Base-by-base conservation (phyloP, 345 rosid genomes). In the Tarenaya hassleriana region DNA sequence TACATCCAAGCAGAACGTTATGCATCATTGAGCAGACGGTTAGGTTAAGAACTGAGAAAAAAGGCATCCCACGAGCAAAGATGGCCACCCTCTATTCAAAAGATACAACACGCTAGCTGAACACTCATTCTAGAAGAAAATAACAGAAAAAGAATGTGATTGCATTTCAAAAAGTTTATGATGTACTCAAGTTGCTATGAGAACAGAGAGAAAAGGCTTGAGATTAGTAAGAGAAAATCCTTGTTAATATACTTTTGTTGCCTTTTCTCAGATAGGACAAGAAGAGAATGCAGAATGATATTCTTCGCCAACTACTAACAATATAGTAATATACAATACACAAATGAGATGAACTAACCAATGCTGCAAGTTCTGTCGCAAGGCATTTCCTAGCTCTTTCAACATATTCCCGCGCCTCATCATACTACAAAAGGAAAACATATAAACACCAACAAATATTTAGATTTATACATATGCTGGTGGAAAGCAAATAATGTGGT, bases 351-450 rank as follows among this genome's bases (percentile, higher is more conserved):
- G 52, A 59, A 52, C 79, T 60, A 63, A 92, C 98, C 95, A 92
- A 73, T 55, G 98, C 98, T 67, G 98, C 97, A 72, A 92, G 95
- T 72, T 88, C 98, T 8, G 98, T 92, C 56, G 97, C 98, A 58
- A 92, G 77, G 75, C 88, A 92, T 70, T 85, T 88, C 61, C 98
- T 73, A 50, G 98, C 95, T 67, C 95, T 80, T 68, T 92, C 98
- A 49, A 92, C 91, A 67, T 83, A 88, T 57, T 79, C 94, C 13
- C 84, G 95, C 33, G 97, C 98, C 68, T 92, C 95, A 42, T 92
- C 97, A 62, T 84, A 77, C 98, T 92, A 67, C 18, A 34, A 63
- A 48, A 35, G 42, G 37, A 56, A 52, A 56, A 19, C 38, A 45
- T 29, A 15, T 24, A 56, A 18, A 57, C 17, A 33, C 40, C 53